phyloP scores from a whole-genome alignment of 805 yeast species.

The Metschnikowia dekortorum region DNA sequence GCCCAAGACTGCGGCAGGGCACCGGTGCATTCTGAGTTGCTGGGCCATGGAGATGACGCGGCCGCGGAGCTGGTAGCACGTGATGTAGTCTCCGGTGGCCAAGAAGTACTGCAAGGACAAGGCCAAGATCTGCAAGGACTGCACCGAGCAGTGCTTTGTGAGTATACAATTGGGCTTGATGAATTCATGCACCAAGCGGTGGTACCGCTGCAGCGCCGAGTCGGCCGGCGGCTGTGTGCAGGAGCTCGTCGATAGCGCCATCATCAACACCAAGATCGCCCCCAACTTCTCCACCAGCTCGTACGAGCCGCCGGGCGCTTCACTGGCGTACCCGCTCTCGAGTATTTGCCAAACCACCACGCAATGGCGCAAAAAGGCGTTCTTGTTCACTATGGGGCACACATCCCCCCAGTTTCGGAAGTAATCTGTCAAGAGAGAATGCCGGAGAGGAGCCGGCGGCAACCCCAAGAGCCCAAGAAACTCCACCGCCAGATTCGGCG shows the following conservation, averaged over 20 bases:
- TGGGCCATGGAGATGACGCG: slow-evolving; percentile 78
- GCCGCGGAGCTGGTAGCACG: slow-evolving; percentile 73
- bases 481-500: slow-evolving; percentile 36
- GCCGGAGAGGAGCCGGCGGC: slow-evolving; percentile 55
- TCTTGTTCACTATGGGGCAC: slow-evolving; percentile 66
- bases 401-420: slow-evolving; percentile 76
- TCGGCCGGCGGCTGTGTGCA: slow-evolving; percentile 22
- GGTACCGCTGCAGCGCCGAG: slow-evolving; percentile 44
- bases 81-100: slow-evolving; percentile 66
- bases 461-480: slow-evolving; percentile 36
- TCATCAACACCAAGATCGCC: slow-evolving; percentile 45
- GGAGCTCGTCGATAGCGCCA: slow-evolving; percentile 47
- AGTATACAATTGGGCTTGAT: slow-evolving; percentile 54
- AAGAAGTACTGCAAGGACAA: slow-evolving; percentile 68
- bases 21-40: slow-evolving; percentile 76
- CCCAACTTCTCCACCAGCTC: slow-evolving; percentile 52
- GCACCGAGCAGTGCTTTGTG: slow-evolving; percentile 57
- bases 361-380: slow-evolving; percentile 62
- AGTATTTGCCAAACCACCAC: slow-evolving; percentile 41
- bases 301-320: slow-evolving; percentile 10
- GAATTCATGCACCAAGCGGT: slow-evolving; percentile 57
- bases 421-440: slow-evolving; percentile 60
- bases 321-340: slow-evolving; percentile 30
- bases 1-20: slow-evolving; percentile 82
- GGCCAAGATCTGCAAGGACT: slow-evolving; percentile 64